phyloP scores from a whole-genome alignment of 2,329 filamentous ascomycete species.

The Boeremia lycopersici region DNA sequence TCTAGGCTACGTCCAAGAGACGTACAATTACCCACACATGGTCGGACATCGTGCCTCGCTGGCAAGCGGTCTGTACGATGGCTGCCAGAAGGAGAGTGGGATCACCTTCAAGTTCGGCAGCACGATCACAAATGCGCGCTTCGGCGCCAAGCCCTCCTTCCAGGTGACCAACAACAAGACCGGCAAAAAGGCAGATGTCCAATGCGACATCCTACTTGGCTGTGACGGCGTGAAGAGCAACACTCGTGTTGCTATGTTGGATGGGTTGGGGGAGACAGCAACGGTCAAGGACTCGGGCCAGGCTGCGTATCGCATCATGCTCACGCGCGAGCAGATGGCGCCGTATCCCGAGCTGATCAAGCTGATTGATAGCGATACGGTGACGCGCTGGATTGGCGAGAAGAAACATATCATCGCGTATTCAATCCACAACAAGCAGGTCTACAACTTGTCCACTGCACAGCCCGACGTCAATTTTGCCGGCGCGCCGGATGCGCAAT shows the following conservation, averaged over 20 bases:
- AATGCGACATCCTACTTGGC: conserved; percentile 55
- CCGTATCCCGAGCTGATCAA: conserved; percentile 69
- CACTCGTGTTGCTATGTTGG: conserved; percentile 59
- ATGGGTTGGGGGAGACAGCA: conserved; percentile 57
- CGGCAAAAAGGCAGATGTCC: conserved; percentile 60
- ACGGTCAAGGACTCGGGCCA: conserved; percentile 73
- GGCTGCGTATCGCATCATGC: conserved; percentile 80
- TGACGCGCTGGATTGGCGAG: conserved; percentile 77
- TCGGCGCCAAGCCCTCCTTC: conserved; percentile 64
- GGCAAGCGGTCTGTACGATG: conserved; percentile 71
- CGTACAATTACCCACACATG: conserved; percentile 79
- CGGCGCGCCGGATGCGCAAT: conserved; percentile 62
- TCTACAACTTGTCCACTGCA: conserved; percentile 70
- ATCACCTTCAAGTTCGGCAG: conserved; percentile 74
- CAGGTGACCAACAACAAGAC: conserved; percentile 61
- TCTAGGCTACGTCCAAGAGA: conserved; percentile 68
- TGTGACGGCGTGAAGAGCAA: conserved; percentile 58
- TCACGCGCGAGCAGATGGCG: conserved; percentile 70
- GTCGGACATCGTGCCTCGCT: conserved; percentile 78
- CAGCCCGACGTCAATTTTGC: conserved; percentile 67
- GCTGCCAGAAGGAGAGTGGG: conserved; percentile 65
- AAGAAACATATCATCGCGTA: conserved; percentile 80
- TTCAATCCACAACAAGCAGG: conserved; percentile 69
- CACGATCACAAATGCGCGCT: conserved; percentile 61
- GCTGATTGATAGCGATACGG: conserved; percentile 70